Conservation (phyloP, 768 basidiomycete genomes). For the Dentipellis sp. region DNA sequence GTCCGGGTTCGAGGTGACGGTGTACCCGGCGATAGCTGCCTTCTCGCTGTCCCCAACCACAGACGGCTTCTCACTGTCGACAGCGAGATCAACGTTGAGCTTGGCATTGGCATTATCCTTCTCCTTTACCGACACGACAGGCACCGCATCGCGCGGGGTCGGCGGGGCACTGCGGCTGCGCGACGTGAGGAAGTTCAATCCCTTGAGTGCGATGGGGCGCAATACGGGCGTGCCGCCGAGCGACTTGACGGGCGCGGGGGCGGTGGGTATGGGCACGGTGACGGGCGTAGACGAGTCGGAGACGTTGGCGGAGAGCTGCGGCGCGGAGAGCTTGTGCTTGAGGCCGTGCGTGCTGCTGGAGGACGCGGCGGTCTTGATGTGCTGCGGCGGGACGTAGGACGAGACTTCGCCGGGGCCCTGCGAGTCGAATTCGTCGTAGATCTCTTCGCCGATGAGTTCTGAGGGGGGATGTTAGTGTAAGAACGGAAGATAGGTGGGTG, state of each 20-base stretch:
- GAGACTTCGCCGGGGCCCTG: conserved; percentile 37
- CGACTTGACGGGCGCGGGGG: conserved; percentile 4
- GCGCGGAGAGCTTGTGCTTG: conserved; percentile 11
- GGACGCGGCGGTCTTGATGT: conserved; percentile 10
- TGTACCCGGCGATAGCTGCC: neutral
- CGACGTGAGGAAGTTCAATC: conserved; percentile 12
- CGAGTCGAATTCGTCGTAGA: conserved; percentile 84
- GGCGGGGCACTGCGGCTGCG: conserved; percentile 13
- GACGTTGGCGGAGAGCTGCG: conserved; percentile 2
- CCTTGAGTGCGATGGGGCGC: conserved; percentile 10
- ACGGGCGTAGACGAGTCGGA: neutral
- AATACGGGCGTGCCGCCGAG: conserved; percentile 4
- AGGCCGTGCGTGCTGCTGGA: neutral
- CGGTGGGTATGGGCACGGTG: conserved; percentile 1
- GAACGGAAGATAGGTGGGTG: neutral
- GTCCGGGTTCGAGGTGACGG: neutral
- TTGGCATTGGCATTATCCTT: conserved; percentile 3
- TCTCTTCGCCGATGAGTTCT: conserved; percentile 91
- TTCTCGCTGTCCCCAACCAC: neutral
- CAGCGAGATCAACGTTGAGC: neutral
- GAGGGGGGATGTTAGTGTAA: neutral
- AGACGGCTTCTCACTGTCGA: neutral
- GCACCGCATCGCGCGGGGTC: conserved; percentile 9
- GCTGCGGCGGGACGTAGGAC: conserved; percentile 18
- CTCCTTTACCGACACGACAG: neutral